Evolutionary conservation across 2,329 filamentous ascomycete genomes (phyloP).

Genomic region (Fusarium lateritium): DNA sequence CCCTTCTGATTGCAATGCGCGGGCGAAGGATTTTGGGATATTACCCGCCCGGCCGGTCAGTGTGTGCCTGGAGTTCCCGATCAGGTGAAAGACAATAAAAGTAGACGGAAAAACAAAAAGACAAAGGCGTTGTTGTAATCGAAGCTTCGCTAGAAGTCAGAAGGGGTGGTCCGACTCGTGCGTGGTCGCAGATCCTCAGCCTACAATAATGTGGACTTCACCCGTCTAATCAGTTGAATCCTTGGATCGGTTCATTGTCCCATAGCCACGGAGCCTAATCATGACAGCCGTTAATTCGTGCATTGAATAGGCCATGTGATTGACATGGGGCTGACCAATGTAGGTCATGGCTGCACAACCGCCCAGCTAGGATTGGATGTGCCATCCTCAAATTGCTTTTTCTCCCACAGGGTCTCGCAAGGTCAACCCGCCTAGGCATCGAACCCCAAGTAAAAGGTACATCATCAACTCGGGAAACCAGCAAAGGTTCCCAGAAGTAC

Average conservation of each 20-base stretch:
- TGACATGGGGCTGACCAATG: conserved; percentile 46
- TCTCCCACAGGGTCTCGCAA: conserved; percentile 32
- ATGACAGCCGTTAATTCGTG: conserved; percentile 39
- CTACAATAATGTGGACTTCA: conserved; percentile 28
- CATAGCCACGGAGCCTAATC: conserved; percentile 46
- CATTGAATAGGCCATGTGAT: conserved; percentile 48
- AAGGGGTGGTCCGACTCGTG: conserved; percentile 43
- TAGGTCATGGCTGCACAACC: conserved; percentile 45
- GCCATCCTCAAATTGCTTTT: conserved; percentile 45
- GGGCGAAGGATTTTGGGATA: conserved; percentile 40
- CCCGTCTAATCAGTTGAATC: conserved; percentile 42
- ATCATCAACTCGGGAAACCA: conserved; percentile 24
- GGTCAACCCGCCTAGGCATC: conserved; percentile 26
- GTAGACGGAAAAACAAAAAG: conserved; percentile 16
- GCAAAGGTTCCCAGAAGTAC: conserved; percentile 42
- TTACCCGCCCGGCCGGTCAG: conserved; percentile 45
- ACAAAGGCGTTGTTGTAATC: conserved; percentile 30
- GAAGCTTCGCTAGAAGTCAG: conserved; percentile 30
- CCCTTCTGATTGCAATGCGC: conserved; percentile 44
- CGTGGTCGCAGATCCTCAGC: conserved; percentile 27
- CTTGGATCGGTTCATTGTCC: conserved; percentile 39
- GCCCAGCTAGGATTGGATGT: conserved; percentile 43
- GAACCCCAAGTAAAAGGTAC: conserved; percentile 43
- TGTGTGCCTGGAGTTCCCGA: conserved; percentile 47
- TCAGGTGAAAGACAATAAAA: conserved; percentile 41